phyloP scores from a whole-genome alignment of 179 eudicot genomes.

The Silene coronaria region DNA sequence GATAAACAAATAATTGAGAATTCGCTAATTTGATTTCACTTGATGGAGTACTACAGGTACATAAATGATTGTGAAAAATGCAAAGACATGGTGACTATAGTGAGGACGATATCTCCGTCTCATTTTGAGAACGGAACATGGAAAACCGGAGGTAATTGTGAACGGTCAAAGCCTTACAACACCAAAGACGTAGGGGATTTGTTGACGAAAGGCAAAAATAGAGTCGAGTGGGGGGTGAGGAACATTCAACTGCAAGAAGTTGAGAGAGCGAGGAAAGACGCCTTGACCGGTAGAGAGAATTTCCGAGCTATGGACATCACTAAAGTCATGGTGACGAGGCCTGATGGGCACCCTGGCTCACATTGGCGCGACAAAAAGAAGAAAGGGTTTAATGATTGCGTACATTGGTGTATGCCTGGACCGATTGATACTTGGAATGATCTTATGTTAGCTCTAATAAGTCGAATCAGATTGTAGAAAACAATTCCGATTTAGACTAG shows the following conservation, averaged over 20 bases:
- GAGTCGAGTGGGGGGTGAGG: constrained; percentile 31
- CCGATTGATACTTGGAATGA: constrained; percentile 68
- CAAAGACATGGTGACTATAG: constrained; percentile 28
- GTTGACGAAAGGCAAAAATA: constrained; percentile 12
- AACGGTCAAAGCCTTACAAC: constrained; percentile 35
- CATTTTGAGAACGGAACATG: constrained; percentile 68
- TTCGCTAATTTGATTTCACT: no score
- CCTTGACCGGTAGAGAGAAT: not conserved
- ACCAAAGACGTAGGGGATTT: constrained; percentile 8
- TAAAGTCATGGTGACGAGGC: constrained; percentile 42
- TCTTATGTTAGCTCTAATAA: constrained; percentile 37
- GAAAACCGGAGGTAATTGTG: constrained; percentile 58
- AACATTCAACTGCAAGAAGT: constrained; percentile 36
- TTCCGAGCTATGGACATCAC: constrained; percentile 45
- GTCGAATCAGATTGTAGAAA: not conserved
- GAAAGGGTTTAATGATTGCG: constrained; percentile 57
- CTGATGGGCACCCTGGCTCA: constrained; percentile 63
- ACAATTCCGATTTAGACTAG: not conserved
- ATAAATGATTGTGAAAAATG: constrained; percentile 38
- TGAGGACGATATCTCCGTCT: constrained; percentile 62
- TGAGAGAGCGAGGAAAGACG: constrained; percentile 23
- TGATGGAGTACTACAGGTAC: constrained; percentile 5
- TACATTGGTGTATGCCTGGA: constrained; percentile 76
- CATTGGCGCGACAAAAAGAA: constrained; percentile 47
- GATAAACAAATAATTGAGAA: no score